Evolutionary conservation across 805 yeast genomes (phyloP).

Genomic region (Dipodascus geniculatus): DNA sequence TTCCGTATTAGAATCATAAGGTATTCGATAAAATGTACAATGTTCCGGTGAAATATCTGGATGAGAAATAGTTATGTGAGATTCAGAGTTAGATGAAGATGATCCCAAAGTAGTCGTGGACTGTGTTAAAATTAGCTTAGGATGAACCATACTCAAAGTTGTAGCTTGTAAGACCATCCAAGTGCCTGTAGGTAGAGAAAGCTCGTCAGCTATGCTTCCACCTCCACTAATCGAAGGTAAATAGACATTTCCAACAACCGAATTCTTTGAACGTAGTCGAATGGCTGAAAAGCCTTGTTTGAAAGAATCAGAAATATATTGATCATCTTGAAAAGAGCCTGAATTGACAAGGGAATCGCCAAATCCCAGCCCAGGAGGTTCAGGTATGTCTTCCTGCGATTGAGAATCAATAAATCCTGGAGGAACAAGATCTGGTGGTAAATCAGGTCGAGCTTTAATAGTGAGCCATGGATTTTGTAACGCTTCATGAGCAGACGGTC

Average conservation of each 20-base stretch:
- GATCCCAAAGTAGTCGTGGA: not conserved
- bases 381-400: no score
- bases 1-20: not conserved
- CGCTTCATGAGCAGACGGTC: conserved; percentile 70
- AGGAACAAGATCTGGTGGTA: no score
- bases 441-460: not conserved
- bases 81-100: not conserved
- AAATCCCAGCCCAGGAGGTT: not conserved
- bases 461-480: conserved; percentile 62
- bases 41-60: not conserved
- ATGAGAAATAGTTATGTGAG: not conserved
- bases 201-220: not conserved
- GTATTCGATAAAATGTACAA: not conserved
- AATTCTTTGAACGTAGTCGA: not conserved
- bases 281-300: not conserved
- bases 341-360: not conserved
- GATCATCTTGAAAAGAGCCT: not conserved
- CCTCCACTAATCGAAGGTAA: not conserved
- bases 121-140: not conserved
- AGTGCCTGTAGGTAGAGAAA: not conserved
- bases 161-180: not conserved
- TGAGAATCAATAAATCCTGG: no score
- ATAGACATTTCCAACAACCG: not conserved
- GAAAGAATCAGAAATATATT: not conserved
- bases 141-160: not conserved